phyloP scores from a whole-genome alignment of 1,284 basidiomycete genomes.

The Erythrobasidium hasegawianum region DNA sequence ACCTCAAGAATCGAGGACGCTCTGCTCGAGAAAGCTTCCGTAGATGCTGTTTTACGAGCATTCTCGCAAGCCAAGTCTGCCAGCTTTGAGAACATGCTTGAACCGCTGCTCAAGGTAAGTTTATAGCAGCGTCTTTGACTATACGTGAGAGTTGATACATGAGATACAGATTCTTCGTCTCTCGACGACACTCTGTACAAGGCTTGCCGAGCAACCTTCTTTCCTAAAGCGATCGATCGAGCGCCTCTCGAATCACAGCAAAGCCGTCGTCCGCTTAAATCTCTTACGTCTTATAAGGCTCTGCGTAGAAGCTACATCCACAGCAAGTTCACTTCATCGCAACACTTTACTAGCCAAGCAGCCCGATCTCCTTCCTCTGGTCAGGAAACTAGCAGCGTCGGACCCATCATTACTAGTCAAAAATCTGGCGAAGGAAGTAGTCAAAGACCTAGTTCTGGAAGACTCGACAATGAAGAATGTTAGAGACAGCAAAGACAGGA shows the following conservation, averaged over 20 bases:
- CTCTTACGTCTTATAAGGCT: slow-evolving; percentile 78
- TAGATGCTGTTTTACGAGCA: slow-evolving; percentile 71
- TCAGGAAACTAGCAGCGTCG: slow-evolving; percentile 69
- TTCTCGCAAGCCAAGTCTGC: slow-evolving; percentile 84
- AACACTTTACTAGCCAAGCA: slow-evolving; percentile 54
- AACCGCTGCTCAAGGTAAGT: slow-evolving; percentile 56
- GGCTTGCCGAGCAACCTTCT: slow-evolving; percentile 65
- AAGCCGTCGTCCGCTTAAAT: slow-evolving; percentile 84
- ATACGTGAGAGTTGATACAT: no score
- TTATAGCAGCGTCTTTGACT: background rate
- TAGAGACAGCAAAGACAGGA: no score
- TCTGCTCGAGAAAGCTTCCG: slow-evolving; percentile 63
- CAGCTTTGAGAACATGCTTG: slow-evolving; percentile 90
- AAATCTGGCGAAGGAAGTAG: slow-evolving; percentile 74
- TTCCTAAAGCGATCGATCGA: slow-evolving; percentile 87
- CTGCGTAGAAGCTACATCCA: slow-evolving; percentile 63
- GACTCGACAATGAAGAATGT: no score
- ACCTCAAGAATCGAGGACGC: slow-evolving; percentile 87
- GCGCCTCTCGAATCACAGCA: slow-evolving; percentile 65
- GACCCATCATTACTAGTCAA: slow-evolving; percentile 86
- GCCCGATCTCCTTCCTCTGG: slow-evolving; percentile 71
- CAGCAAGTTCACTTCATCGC: background rate
- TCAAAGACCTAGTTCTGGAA: slow-evolving; percentile 30
- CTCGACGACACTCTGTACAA: slow-evolving; percentile 68
- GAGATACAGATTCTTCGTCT: slow-evolving; percentile 67